These are phyloP conservation scores for Ogataea degrootiae DNA, from an alignment of 805 yeast genomes.

Conservation along the genomic window DNA sequence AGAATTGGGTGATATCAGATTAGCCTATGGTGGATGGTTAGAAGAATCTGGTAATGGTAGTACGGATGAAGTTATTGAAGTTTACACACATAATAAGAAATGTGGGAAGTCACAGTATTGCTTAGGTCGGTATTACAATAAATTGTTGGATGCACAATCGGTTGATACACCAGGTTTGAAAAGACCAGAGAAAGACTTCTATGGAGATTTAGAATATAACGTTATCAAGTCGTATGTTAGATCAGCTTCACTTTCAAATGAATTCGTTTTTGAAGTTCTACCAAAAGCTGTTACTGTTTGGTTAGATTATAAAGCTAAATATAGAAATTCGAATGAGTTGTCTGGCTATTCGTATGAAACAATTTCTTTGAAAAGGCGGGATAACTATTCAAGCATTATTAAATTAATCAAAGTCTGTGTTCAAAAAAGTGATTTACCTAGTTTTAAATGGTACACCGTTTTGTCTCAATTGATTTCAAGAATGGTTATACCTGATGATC, in stretches of 20 bases:
- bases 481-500: slow-evolving; percentile 53
- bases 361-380: slow-evolving; percentile 28
- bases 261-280: slow-evolving; percentile 72
- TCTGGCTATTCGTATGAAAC: slow-evolving; percentile 24
- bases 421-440: slow-evolving; percentile 39
- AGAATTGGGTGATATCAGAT: slow-evolving; percentile 40
- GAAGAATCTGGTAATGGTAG: slow-evolving; percentile 82
- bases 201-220: slow-evolving; percentile 51
- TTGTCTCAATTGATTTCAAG: slow-evolving; percentile 84
- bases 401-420: slow-evolving; percentile 41
- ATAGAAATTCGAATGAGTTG: slow-evolving; percentile 23
- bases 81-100: slow-evolving; percentile 52
- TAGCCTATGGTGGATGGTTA: slow-evolving; percentile 84
- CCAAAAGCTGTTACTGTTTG: slow-evolving; percentile 90
- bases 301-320: slow-evolving; percentile 65
- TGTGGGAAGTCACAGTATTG: slow-evolving; percentile 75
- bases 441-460: slow-evolving; percentile 72
- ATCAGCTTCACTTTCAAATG: slow-evolving; percentile 57
- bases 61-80: slow-evolving; percentile 63
- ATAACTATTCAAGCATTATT: slow-evolving; percentile 42
- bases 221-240: slow-evolving; percentile 53
- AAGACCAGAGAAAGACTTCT: slow-evolving; percentile 27
- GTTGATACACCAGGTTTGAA: slow-evolving; percentile 25
- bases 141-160: slow-evolving; percentile 62
- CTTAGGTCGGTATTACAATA: slow-evolving; percentile 74